Conservation (phyloP, 2,329 filamentous ascomycete species). For the Tolypocladium sp. region DNA sequence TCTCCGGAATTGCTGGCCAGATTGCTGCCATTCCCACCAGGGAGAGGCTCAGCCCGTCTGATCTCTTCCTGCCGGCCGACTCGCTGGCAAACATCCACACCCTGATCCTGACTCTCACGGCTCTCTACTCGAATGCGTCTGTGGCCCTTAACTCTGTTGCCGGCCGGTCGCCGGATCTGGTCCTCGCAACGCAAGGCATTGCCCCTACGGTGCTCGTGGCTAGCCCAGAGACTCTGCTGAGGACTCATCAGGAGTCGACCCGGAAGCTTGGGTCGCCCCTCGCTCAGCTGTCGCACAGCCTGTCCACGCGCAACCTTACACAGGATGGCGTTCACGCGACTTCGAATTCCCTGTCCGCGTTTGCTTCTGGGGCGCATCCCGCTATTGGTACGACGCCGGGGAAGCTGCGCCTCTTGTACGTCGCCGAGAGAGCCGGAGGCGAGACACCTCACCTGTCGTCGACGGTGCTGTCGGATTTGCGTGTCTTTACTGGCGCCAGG, state of each 20-base stretch:
- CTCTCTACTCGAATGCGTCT: constrained; percentile 76
- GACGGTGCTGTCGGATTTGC: constrained; percentile 66
- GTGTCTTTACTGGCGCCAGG: constrained; percentile 70
- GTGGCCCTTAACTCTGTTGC: constrained; percentile 85
- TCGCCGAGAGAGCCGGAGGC: constrained; percentile 62
- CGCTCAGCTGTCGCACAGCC: constrained; percentile 59
- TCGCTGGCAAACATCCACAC: constrained; percentile 72
- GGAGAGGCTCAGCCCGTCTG: constrained; percentile 64
- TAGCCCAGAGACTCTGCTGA: constrained; percentile 62
- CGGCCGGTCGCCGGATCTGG: constrained; percentile 60
- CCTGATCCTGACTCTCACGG: constrained; percentile 69
- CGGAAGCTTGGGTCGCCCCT: constrained; percentile 52
- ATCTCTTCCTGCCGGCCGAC: constrained; percentile 80
- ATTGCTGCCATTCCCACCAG: constrained; percentile 64
- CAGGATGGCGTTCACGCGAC: constrained; percentile 63
- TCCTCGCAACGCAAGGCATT: constrained; percentile 62
- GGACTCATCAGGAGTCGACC: constrained; percentile 55
- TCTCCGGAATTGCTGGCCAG: constrained; percentile 75
- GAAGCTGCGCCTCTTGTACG: constrained; percentile 72
- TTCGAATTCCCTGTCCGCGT: constrained; percentile 37
- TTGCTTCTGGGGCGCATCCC: constrained; percentile 49
- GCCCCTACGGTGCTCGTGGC: constrained; percentile 77
- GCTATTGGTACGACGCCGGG: constrained; percentile 53
- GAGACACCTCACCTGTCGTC: constrained; percentile 57
- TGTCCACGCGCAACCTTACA: constrained; percentile 60